Conservation (phyloP, 768 basidiomycete species). For the Russula emetica region DNA sequence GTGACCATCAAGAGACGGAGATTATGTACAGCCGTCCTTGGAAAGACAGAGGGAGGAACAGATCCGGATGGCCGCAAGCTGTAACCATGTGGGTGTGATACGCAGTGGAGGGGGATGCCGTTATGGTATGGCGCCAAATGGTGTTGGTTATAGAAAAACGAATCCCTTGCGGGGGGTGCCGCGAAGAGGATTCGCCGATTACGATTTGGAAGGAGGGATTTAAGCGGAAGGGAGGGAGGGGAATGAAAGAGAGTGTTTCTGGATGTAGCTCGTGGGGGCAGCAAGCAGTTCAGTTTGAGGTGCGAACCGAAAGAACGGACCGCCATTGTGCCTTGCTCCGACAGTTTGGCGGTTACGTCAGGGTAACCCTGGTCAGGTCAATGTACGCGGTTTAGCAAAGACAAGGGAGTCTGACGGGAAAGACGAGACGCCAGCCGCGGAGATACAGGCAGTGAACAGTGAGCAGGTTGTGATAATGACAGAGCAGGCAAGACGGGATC, state of each 20-base stretch:
- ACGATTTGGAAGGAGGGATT: conserved; percentile 14
- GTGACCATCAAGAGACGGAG: conserved; percentile 23
- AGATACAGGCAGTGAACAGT: conserved; percentile 6
- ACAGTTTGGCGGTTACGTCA: conserved; percentile 25
- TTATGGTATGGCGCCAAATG: conserved; percentile 13
- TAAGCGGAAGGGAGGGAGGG: conserved; percentile 5
- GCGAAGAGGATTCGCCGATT: conserved; percentile 11
- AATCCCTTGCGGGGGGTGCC: conserved; percentile 23
- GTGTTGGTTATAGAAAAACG: conserved; percentile 14
- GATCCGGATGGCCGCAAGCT: conserved; percentile 18
- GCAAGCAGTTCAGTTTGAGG: conserved; percentile 12
- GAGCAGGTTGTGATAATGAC: not conserved
- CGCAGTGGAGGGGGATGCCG: conserved; percentile 16
- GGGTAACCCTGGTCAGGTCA: conserved; percentile 16
- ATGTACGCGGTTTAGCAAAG: not conserved
- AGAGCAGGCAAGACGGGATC: not conserved
- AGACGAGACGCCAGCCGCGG: conserved; percentile 4
- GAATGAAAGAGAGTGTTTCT: conserved; percentile 4
- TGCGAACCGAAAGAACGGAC: conserved; percentile 15
- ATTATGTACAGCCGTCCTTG: conserved; percentile 10
- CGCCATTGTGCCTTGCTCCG: conserved; percentile 9
- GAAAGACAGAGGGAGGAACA: conserved; percentile 16
- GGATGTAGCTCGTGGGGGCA: not conserved
- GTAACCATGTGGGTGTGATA: conserved; percentile 26
- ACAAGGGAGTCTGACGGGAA: not conserved